phyloP scores from a whole-genome alignment of 306 rosid species.

The Rubus parviflorus region DNA sequence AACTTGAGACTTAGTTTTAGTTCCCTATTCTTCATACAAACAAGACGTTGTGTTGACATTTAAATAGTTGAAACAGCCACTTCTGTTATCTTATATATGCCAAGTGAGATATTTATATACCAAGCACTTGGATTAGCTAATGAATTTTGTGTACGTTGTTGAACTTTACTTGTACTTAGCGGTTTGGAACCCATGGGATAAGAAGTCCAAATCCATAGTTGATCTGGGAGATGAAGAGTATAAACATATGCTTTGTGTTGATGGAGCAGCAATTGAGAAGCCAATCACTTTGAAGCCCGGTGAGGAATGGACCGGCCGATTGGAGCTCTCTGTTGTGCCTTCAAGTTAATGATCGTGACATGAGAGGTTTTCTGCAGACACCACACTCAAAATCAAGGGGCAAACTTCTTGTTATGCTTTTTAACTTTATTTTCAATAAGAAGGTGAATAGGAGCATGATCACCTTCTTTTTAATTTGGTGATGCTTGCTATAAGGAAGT shows the following conservation, averaged over 20 bases:
- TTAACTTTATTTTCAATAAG: conserved; percentile 3
- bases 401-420: background rate
- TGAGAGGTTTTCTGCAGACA: background rate
- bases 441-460: conserved; percentile 15
- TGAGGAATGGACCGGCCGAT: conserved; percentile 88
- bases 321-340: conserved; percentile 62
- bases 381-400: background rate
- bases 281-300: conserved; percentile 74
- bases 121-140: background rate
- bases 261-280: conserved; percentile 78
- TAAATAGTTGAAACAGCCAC: background rate
- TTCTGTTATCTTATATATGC: background rate
- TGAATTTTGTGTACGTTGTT: background rate
- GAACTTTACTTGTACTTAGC: conserved; percentile 39
- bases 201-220: conserved; percentile 50
- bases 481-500: conserved; percentile 14
- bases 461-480: conserved; percentile 13
- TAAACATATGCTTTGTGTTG: conserved; percentile 81
- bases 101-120: background rate
- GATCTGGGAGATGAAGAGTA: conserved; percentile 93
- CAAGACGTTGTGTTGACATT: background rate
- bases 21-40: background rate
- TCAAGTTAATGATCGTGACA: conserved; percentile 41
- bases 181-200: conserved; percentile 99
- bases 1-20: background rate